phyloP scores from a whole-genome alignment of 352 stramenopile species.

The Pseudoperonospora humuli region DNA sequence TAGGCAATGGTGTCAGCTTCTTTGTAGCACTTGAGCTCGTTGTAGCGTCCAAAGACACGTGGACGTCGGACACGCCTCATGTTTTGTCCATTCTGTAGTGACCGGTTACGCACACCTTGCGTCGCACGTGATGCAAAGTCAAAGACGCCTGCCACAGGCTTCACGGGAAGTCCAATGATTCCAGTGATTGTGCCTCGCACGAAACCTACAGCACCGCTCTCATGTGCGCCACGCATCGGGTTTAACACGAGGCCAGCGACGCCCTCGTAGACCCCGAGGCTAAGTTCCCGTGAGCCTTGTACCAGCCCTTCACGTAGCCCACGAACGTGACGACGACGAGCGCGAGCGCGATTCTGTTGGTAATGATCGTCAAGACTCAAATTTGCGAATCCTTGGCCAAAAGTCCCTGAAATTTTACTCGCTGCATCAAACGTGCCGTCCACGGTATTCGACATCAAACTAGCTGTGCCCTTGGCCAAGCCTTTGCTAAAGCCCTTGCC shows the following conservation, averaged over 20 bases:
- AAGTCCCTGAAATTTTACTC: constrained; percentile 84
- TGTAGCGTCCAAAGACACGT: constrained; percentile 85
- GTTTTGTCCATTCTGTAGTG: constrained; percentile 67
- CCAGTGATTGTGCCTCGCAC: constrained; percentile 81
- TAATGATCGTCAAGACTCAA: constrained; percentile 85
- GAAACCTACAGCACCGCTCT: constrained; percentile 75
- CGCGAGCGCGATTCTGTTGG: constrained; percentile 74
- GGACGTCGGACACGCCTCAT: constrained; percentile 72
- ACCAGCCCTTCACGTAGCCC: constrained; percentile 73
- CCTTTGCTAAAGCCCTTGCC: constrained; percentile 83
- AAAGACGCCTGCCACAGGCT: constrained; percentile 83
- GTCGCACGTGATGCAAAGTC: constrained; percentile 85
- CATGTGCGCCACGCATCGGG: constrained; percentile 73
- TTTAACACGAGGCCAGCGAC: constrained; percentile 74
- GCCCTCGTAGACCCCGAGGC: constrained; percentile 78
- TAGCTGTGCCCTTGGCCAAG: constrained; percentile 79
- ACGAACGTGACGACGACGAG: constrained; percentile 67
- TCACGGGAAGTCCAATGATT: constrained; percentile 81
- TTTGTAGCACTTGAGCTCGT: constrained; percentile 86
- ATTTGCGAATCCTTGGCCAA: constrained; percentile 81
- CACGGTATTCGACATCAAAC: constrained; percentile 81
- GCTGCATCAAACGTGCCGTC: constrained; percentile 83
- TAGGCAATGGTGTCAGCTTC: constrained; percentile 83
- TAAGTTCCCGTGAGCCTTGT: constrained; percentile 80
- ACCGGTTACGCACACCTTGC: constrained; percentile 79